A percentile compares a stretch with the other conserved stretches of the same genome.
Conservation (phyloP, 805 yeast genomes). For the Saturnispora sanitii region DNA sequence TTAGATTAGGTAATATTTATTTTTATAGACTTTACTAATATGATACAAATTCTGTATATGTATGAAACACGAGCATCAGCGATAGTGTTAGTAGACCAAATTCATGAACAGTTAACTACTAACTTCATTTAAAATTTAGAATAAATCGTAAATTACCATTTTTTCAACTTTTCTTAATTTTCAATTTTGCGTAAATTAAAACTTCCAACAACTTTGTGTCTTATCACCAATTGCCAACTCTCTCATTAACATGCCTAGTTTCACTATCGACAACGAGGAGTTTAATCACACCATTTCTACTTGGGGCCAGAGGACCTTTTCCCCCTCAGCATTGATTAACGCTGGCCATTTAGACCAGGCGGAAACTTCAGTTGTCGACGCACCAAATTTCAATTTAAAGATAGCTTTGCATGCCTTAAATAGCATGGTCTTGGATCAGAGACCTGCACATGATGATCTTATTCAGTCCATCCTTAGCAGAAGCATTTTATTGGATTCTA, state of each 20-base stretch:
- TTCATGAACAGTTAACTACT: too few species aligned
- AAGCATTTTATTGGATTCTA: background rate
- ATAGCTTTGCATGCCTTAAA: background rate
- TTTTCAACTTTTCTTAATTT: too few species aligned
- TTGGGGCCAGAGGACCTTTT: slow-evolving; percentile 1
- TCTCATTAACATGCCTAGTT: slow-evolving; percentile 1
- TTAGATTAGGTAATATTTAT: background rate
- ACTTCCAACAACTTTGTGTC: too few species aligned
- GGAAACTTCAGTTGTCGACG: slow-evolving; percentile 3
- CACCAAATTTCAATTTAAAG: background rate
- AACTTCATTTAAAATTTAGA: too few species aligned
- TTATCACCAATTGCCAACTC: too few species aligned
- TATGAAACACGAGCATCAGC: too few species aligned
- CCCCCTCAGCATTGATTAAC: slow-evolving; percentile 3
- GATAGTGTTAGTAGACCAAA: too few species aligned
- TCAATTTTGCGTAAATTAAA: too few species aligned
- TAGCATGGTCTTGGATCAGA: slow-evolving; percentile 1
- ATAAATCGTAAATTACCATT: too few species aligned
- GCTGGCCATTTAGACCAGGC: background rate
- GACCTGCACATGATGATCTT: slow-evolving; percentile 5
- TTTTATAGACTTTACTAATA: slow-evolving; percentile 4
- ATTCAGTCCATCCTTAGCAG: slow-evolving; percentile 2
- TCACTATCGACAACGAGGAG: slow-evolving; percentile 5
- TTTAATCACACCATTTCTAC: background rate
- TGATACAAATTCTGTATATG: too few species aligned